phyloP scores from a whole-genome alignment of 208 protist genomes.

The Crithidia brevicula region DNA sequence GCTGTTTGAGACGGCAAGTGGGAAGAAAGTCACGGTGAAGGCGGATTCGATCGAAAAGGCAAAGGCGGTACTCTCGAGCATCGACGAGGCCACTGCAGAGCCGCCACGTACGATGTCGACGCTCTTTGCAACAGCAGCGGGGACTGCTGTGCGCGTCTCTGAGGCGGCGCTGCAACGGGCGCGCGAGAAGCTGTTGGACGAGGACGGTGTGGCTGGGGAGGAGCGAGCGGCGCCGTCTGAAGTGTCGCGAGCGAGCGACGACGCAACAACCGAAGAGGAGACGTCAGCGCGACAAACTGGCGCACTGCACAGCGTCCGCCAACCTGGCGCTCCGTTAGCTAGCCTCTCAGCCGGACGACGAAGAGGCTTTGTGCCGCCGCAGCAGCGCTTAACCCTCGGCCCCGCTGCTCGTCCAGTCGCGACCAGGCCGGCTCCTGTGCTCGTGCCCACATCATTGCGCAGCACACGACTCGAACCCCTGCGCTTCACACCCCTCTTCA shows the following conservation, averaged over 20 bases:
- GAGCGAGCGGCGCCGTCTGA: neutral
- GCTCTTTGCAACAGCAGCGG: slow-evolving; percentile 52
- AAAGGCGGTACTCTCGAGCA: neutral
- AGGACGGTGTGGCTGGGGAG: neutral
- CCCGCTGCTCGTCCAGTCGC: no score
- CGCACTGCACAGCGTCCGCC: neutral
- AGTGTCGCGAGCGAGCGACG: neutral
- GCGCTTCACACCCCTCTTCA: neutral
- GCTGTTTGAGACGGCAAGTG: slow-evolving; percentile 7
- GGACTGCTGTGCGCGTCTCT: slow-evolving; percentile 38
- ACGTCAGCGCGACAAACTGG: neutral
- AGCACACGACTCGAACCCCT: slow-evolving; percentile 13
- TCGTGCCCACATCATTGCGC: no score
- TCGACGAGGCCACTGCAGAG: neutral
- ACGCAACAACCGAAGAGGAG: neutral
- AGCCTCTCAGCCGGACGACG: slow-evolving; percentile 1
- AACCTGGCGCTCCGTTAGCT: neutral
- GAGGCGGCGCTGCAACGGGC: slow-evolving; percentile 27
- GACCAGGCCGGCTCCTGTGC: no score
- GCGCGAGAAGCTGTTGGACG: slow-evolving; percentile 2
- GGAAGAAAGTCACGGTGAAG: slow-evolving; percentile 10
- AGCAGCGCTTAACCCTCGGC: slow-evolving; percentile 22
- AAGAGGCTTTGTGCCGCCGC: slow-evolving; percentile 33
- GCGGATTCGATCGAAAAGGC: slow-evolving; percentile 6
- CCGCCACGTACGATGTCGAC: slow-evolving; percentile 10